A percentile compares a stretch with the other conserved stretches of the same genome.
Conservation (phyloP, 202 grass and related monocot genomes). For the Hordeum pubiflorum region DNA sequence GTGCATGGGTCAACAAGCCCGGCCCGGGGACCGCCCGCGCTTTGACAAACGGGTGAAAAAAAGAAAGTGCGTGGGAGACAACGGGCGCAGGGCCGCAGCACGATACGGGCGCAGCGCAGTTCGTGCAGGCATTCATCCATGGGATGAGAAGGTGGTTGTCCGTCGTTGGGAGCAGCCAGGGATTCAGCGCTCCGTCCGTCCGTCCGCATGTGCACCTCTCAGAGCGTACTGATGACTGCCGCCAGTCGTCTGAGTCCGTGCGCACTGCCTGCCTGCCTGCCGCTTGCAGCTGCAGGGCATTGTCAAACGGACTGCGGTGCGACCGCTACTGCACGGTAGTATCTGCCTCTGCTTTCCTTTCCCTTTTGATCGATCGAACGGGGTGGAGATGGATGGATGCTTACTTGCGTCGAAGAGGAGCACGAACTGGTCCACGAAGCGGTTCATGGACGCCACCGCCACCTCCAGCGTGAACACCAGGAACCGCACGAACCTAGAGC, state of each 20-base stretch:
- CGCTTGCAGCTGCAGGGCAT: neutral
- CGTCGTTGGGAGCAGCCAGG: neutral
- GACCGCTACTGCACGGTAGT: neutral
- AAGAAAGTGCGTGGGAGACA: neutral
- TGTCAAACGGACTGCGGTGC: neutral
- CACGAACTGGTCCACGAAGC: conserved; percentile 87
- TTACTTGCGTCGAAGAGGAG: conserved; percentile 97
- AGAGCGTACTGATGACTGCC: neutral
- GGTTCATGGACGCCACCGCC: conserved; percentile 75
- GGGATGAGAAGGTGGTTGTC: neutral
- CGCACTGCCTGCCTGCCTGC: conserved; percentile 11
- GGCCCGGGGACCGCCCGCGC: conserved; percentile 18
- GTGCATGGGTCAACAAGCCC: neutral
- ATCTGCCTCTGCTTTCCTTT: neutral
- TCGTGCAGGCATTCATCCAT: neutral
- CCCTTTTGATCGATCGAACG: neutral
- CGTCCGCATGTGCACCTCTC: conserved; percentile 30
- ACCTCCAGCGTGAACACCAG: conserved; percentile 94
- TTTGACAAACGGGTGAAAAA: neutral
- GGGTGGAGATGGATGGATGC: neutral
- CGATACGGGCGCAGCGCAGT: neutral
- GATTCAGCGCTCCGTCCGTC: neutral
- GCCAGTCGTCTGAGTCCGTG: neutral
- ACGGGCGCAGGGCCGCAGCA: neutral
- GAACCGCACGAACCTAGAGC: conserved; percentile 64